phyloP scores from a whole-genome alignment of 1,284 basidiomycete genomes.

The Cutaneotrichosporon daszewskae region DNA sequence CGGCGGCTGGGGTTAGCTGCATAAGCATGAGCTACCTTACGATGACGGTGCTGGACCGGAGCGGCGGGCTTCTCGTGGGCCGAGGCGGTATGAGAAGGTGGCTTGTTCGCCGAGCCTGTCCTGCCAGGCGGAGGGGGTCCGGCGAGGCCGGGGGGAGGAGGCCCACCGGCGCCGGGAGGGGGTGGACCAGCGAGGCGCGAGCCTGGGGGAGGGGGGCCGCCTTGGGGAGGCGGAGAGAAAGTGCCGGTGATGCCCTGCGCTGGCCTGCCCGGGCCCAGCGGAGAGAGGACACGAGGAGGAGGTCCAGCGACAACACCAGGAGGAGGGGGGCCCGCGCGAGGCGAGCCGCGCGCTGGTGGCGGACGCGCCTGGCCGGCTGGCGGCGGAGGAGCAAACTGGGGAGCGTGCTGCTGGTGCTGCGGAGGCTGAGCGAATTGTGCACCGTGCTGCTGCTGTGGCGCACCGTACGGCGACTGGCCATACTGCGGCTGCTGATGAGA shows the following conservation, averaged over 20 bases:
- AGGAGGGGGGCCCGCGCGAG: conserved; percentile 45
- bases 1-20: conserved; percentile 57
- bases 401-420: conserved; percentile 18
- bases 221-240: conserved; percentile 18
- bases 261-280: conserved; percentile 27
- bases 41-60: conserved; percentile 55
- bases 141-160: conserved; percentile 25
- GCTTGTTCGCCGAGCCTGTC: not conserved
- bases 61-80: too few species aligned
- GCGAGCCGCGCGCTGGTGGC: conserved; percentile 24
- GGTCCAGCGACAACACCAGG: conserved; percentile 50
- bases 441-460: conserved; percentile 5
- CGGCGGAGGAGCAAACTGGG: conserved; percentile 25
- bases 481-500: conserved; percentile 5
- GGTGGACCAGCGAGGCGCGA: conserved; percentile 27
- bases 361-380: conserved; percentile 26
- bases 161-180: conserved; percentile 27
- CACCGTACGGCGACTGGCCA: conserved; percentile 10
- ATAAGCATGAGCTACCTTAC: conserved; percentile 51
- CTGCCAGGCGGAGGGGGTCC: not conserved
- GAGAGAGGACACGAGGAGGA: conserved; percentile 49
- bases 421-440: conserved; percentile 12
- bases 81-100: too few species aligned
- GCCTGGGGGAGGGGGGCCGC: conserved; percentile 26
- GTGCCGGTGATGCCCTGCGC: conserved; percentile 6